These are phyloP conservation scores for Gynandropsis gynandra DNA, from an alignment of 345 rosid species.

Conservation along the genomic window DNA sequence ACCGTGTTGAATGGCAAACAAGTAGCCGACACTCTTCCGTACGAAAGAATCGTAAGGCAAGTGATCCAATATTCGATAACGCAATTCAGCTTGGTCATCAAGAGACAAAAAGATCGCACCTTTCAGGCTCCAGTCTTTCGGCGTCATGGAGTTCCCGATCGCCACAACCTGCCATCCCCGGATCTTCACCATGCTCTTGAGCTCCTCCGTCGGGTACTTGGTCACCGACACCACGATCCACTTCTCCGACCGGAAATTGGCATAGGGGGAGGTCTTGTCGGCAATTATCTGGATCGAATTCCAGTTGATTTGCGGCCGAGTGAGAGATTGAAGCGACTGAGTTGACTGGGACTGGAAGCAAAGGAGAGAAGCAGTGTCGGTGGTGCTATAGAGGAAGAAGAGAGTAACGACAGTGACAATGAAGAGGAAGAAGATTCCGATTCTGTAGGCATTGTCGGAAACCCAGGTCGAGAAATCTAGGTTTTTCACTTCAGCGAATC, in stretches of 20 bases:
- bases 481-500: constrained; percentile 55
- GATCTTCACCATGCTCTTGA: constrained; percentile 53
- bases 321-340: constrained; percentile 41
- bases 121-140: constrained; percentile 79
- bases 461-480: constrained; percentile 81
- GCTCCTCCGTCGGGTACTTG: constrained; percentile 59
- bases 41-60: constrained; percentile 89
- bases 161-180: constrained; percentile 95
- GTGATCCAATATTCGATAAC: constrained; percentile 61
- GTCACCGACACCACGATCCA: constrained; percentile 91
- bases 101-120: constrained; percentile 78
- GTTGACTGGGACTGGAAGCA: constrained; percentile 59
- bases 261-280: constrained; percentile 58
- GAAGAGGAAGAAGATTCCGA: constrained; percentile 37
- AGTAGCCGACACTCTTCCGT: constrained; percentile 80
- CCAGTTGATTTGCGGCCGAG: constrained; percentile 74
- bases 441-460: constrained; percentile 52
- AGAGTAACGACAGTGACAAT: constrained; percentile 49
- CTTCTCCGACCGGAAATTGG: constrained; percentile 65
- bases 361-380: constrained; percentile 54
- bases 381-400: constrained; percentile 64
- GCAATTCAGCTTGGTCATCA: constrained; percentile 77
- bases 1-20: constrained; percentile 95
- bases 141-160: constrained; percentile 78
- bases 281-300: constrained; percentile 41